Conservation (phyloP, 805 yeast species). For the Candida nemodendra region DNA sequence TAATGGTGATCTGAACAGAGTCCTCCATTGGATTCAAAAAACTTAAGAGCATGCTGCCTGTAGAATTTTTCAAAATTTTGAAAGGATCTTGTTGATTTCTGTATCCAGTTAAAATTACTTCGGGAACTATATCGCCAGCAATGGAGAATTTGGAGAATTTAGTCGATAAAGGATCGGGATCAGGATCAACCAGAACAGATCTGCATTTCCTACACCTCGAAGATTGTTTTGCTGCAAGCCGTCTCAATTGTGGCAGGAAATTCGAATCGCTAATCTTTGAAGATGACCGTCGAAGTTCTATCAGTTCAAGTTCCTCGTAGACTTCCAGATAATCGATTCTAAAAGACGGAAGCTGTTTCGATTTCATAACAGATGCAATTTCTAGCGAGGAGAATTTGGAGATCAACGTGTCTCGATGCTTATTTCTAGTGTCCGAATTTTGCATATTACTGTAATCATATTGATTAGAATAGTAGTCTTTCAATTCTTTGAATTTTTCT, state of each 20-base stretch:
- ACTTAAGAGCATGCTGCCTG: conserved; percentile 8
- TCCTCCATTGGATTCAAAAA: conserved; percentile 15
- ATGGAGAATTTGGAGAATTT: conserved; percentile 14
- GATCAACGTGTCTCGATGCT: conserved; percentile 13
- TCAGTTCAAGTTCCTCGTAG: not conserved
- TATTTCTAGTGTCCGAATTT: conserved; percentile 6
- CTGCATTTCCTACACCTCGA: conserved; percentile 26
- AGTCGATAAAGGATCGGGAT: conserved; percentile 18
- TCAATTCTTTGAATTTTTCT: conserved; percentile 13
- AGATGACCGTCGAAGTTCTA: no score
- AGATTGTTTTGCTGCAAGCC: conserved; percentile 14
- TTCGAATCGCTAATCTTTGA: not conserved
- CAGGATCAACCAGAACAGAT: conserved; percentile 16
- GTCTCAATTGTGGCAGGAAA: conserved; percentile 20
- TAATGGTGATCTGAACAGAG: conserved; percentile 11
- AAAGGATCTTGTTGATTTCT: conserved; percentile 4
- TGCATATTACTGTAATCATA: conserved; percentile 15
- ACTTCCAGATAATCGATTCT: not conserved
- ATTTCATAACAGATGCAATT: conserved; percentile 18
- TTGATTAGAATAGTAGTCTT: conserved; percentile 17
- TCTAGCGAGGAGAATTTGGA: conserved; percentile 21
- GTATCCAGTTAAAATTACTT: conserved; percentile 10
- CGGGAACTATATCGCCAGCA: conserved; percentile 26
- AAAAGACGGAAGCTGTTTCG: conserved; percentile 7
- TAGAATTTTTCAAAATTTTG: not conserved